Evolutionary conservation across 208 protist species (phyloP), one percentile per base, ranked within the genome.

Genomic region (Novymonas esmeraldas): DNA sequence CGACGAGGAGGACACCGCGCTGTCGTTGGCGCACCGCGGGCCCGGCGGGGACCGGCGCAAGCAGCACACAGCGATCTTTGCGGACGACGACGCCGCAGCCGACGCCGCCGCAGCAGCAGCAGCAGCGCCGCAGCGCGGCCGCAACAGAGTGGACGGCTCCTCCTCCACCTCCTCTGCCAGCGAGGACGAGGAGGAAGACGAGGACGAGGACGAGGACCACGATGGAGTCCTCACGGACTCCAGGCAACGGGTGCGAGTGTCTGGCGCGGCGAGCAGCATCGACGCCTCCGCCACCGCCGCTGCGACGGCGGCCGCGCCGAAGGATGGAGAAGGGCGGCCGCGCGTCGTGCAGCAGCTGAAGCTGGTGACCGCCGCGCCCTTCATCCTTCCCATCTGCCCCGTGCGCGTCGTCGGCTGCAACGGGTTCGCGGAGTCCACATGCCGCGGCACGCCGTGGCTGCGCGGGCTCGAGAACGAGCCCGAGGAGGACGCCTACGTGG

Each of bases 381-480:
- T 81, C 42, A 74, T 78, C 51, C 31, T 89, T 1, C 76, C 75
- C 22, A 80, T 82, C 41, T 75, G 63, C 18, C 64, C 83, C 2
- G 73, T 89, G n/a, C 79, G 77, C 28, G 73, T 89, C 10, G 81
- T 86, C 20, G 83, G 79, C 28, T 85, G 70, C 60, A 76, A 78
- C 54, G 71, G 63, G 13, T 55, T 77, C 18, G 42, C 77, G 9
- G 77, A 82, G 59, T 68, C 69, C 10, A 64, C 34, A 14, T 85
- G 76, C 52, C 83, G 83, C 34, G 83, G 79, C 14, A 85, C 79
- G 31, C 70, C 79, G 51, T 89, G 83, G 83, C 69, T 85, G 46
- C 79, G 79, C 36, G 79, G 79, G 46, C 57, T 72, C 34, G 68
- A 82, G n/a, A 68, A 82, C 41, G 79, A 82, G 6, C 68, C 78